These are phyloP conservation scores for Takashimella tepidaria DNA, from an alignment of 1,284 basidiomycete species.

Conservation along the genomic window DNA sequence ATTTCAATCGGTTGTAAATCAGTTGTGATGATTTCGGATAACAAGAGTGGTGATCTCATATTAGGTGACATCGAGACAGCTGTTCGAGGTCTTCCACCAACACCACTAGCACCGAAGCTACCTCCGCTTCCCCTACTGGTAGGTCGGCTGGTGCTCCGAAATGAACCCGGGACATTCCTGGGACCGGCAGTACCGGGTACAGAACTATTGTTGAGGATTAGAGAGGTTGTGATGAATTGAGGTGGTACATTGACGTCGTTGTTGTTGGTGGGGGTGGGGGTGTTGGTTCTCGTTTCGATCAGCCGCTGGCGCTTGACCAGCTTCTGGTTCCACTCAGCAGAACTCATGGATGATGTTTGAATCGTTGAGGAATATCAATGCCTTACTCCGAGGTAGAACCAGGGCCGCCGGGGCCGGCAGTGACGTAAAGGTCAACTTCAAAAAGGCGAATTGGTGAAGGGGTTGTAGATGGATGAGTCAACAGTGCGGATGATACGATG, in stretches of 20 bases:
- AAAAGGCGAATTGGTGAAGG: no score
- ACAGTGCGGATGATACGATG: no score
- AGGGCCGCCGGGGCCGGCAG: no score
- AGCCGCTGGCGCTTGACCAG: neutral
- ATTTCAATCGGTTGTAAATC: neutral
- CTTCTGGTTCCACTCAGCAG: neutral
- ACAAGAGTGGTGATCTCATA: neutral
- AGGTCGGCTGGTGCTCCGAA: neutral
- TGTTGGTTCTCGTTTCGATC: neutral
- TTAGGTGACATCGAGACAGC: neutral
- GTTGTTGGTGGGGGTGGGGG: no score
- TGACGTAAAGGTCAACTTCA: no score
- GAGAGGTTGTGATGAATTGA: no score
- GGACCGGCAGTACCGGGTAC: neutral
- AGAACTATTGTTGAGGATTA: neutral
- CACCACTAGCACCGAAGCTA: no score
- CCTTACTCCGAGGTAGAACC: neutral
- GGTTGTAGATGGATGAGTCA: no score
- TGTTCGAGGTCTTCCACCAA: no score
- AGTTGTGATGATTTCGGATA: neutral
- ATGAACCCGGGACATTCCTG: neutral
- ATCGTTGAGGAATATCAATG: no score
- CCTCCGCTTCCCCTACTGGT: neutral
- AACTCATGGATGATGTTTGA: neutral
- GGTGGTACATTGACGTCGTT: no score